These are phyloP conservation scores for Solanum gandarillasii DNA, from an alignment of 257 asterid genomes.

Conservation along the genomic window DNA sequence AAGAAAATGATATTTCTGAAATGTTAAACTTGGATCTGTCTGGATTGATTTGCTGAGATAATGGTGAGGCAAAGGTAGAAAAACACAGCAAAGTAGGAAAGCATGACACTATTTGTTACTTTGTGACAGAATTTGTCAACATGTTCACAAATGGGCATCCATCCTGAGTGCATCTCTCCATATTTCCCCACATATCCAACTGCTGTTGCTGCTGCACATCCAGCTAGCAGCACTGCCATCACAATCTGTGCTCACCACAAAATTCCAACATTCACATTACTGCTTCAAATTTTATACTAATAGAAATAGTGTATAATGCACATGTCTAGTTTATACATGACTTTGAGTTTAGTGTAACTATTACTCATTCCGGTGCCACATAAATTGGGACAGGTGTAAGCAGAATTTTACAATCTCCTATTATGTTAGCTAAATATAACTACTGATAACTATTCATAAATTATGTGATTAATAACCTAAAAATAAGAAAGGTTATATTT, in stretches of 20 bases:
- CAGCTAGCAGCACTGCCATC: constrained; percentile 33
- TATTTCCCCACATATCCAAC: constrained; percentile 49
- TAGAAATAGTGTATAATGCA: neutral
- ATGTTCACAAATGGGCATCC: constrained; percentile 47
- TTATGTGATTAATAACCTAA: neutral
- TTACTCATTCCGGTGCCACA: neutral
- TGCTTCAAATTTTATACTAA: neutral
- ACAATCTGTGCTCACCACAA: constrained; percentile 17
- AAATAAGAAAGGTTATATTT: neutral
- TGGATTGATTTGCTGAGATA: constrained; percentile 36
- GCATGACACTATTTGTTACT: constrained; percentile 12
- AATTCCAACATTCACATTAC: neutral
- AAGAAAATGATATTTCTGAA: neutral
- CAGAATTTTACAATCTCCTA: neutral
- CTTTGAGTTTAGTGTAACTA: neutral
- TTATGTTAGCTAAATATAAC: neutral
- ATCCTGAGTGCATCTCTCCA: constrained; percentile 49
- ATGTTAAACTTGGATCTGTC: constrained; percentile 11
- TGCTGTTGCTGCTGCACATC: constrained; percentile 65
- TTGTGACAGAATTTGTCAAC: constrained; percentile 38
- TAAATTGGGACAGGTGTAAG: no score
- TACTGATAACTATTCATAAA: neutral
- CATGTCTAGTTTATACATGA: neutral
- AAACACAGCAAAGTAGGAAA: constrained; percentile 24
- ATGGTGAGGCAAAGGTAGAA: constrained; percentile 33